A percentile compares a stretch with the other conserved stretches of the same genome.
Conservation (phyloP, 169 alveolate species). For the Eimeria falciformis region DNA sequence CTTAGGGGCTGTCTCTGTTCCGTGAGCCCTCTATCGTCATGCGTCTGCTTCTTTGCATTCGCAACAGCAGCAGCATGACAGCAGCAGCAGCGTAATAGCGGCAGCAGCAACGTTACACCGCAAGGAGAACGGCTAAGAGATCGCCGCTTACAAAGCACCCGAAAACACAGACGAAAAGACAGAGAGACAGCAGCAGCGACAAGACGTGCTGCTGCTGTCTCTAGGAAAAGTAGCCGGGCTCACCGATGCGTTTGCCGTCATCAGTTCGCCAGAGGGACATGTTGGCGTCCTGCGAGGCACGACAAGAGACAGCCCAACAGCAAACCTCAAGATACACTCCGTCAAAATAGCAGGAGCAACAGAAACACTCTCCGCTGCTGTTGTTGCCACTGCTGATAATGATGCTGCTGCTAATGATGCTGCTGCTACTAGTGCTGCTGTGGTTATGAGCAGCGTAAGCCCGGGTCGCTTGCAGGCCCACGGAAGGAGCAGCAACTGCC, state of each 20-base stretch:
- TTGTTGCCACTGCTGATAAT: too few relatives aligned
- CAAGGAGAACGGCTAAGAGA: too few relatives aligned
- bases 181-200: background rate
- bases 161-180: background rate
- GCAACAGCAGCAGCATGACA: too few relatives aligned
- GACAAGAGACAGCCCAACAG: background rate
- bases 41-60: too few relatives aligned
- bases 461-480: too few relatives aligned
- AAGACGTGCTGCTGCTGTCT: background rate
- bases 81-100: too few relatives aligned
- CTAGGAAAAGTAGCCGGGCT: background rate
- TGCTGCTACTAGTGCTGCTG: conserved; percentile 2
- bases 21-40: too few relatives aligned
- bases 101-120: too few relatives aligned
- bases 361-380: background rate
- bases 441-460: too few relatives aligned
- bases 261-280: conserved; percentile 88
- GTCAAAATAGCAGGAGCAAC: background rate
- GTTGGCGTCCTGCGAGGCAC: conserved; percentile 84
- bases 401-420: background rate
- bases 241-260: conserved; percentile 89
- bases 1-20: too few relatives aligned
- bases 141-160: too few relatives aligned
- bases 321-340: background rate
- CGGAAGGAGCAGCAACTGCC: too few relatives aligned